Evolutionary conservation across 1,284 basidiomycete species (phyloP).

Genomic region (Stereum hirsutum): DNA sequence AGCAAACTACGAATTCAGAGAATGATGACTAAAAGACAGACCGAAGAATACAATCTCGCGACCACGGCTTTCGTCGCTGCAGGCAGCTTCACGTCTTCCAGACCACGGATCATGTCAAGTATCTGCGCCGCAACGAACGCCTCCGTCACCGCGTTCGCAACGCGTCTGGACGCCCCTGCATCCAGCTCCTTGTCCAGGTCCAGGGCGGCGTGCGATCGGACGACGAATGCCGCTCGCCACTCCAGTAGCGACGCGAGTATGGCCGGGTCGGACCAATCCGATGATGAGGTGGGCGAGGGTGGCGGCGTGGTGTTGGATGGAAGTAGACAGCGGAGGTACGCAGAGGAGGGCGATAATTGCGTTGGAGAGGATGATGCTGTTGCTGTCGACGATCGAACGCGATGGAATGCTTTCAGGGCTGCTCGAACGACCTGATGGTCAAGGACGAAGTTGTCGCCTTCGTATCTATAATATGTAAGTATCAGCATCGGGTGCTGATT

Average conservation of each 20-base stretch:
- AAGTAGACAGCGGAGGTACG: slow-evolving; percentile 47
- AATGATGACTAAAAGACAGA: slow-evolving; percentile 22
- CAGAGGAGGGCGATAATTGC: slow-evolving; percentile 42
- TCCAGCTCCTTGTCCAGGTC: slow-evolving; percentile 29
- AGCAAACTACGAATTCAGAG: background rate
- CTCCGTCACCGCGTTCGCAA: slow-evolving; percentile 56
- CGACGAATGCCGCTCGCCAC: slow-evolving; percentile 51
- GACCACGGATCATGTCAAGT: slow-evolving; percentile 32
- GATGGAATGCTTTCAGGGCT: slow-evolving; percentile 48
- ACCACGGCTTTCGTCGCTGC: slow-evolving; percentile 27
- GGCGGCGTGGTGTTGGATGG: slow-evolving; percentile 7
- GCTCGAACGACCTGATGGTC: slow-evolving; percentile 67
- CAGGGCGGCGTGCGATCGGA: slow-evolving; percentile 34
- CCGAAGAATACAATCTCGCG: slow-evolving; percentile 37
- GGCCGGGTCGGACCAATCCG: slow-evolving; percentile 28
- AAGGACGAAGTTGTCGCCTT: slow-evolving; percentile 73
- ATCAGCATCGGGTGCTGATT: too few relatives aligned
- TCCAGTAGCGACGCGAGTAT: slow-evolving; percentile 42
- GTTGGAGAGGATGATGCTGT: too few relatives aligned
- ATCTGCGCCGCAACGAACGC: slow-evolving; percentile 55
- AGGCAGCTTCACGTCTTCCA: slow-evolving; percentile 17
- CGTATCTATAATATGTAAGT: slow-evolving; percentile 34
- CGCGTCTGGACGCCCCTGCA: slow-evolving; percentile 43
- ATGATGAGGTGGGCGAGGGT: slow-evolving; percentile 9
- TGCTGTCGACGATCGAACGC: slow-evolving; percentile 18